These are phyloP conservation scores for Microsporum audouinii DNA, from an alignment of 2,329 filamentous ascomycete species.

Conservation along the genomic window DNA sequence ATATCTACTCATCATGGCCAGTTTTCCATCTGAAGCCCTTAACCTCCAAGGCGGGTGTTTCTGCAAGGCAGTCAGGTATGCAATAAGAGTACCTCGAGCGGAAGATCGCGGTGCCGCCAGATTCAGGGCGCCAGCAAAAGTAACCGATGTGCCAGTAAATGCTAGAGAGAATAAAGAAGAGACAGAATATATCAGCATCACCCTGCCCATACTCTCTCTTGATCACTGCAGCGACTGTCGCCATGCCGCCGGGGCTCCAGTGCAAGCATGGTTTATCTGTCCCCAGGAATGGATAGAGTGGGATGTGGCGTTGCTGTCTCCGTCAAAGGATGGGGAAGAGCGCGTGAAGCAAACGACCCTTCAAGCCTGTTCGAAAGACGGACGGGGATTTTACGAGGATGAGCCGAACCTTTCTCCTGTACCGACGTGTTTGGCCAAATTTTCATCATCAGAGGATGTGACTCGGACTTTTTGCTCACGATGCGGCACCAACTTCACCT, in stretches of 20 bases:
- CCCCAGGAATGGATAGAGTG: slow-evolving; percentile 20
- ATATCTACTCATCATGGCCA: not conserved
- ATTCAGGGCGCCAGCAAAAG: not conserved
- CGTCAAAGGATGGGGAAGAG: not conserved
- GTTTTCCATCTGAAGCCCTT: not conserved
- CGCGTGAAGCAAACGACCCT: not conserved
- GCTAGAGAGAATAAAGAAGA: not conserved
- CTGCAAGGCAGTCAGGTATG: slow-evolving; percentile 21
- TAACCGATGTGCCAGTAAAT: not conserved
- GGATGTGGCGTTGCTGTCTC: slow-evolving; percentile 10
- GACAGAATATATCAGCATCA: slow-evolving; percentile 6
- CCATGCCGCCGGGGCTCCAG: slow-evolving; percentile 13
- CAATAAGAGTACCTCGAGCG: slow-evolving; percentile 17
- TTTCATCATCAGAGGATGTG: slow-evolving; percentile 8
- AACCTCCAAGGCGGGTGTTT: slow-evolving; percentile 19
- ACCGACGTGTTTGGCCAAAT: not conserved
- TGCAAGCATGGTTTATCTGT: slow-evolving; percentile 22
- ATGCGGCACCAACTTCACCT: slow-evolving; percentile 20
- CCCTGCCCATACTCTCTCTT: slow-evolving; percentile 17
- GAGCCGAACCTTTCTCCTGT: not conserved
- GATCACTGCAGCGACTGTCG: slow-evolving; percentile 23
- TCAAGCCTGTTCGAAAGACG: not conserved
- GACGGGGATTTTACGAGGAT: not conserved
- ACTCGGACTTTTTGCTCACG: slow-evolving; percentile 20
- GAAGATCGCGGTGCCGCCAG: slow-evolving; percentile 7